Conservation (phyloP, 1,284 basidiomycete genomes). For the Puccinia polysora region DNA sequence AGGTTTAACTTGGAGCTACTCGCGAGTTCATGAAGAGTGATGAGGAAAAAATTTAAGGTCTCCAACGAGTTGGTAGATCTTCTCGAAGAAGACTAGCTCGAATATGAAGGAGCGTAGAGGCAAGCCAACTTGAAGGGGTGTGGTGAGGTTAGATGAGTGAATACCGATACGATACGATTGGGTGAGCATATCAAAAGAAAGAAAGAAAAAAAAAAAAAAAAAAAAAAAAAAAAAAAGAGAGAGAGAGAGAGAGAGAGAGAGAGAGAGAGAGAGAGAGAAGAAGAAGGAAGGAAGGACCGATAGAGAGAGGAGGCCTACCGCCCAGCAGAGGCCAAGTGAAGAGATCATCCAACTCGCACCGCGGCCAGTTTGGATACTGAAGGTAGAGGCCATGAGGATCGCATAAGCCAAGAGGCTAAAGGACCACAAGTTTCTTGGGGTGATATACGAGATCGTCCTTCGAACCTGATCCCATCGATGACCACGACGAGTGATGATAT, state of each 20-base stretch:
- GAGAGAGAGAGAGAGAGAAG: not conserved
- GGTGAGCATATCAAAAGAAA: too few relatives aligned
- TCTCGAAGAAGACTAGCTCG: too few relatives aligned
- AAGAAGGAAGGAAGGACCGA: not conserved
- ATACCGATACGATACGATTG: too few relatives aligned
- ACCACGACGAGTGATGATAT: constrained; percentile 1
- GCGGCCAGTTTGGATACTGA: constrained; percentile 13
- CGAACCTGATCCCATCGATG: constrained; percentile 6
- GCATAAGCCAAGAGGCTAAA: constrained; percentile 9
- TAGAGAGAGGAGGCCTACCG: not conserved
- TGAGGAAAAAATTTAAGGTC: too few relatives aligned
- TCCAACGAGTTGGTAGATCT: too few relatives aligned
- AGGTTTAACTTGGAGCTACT: not conserved
- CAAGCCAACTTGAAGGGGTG: too few relatives aligned
- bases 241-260: too few relatives aligned
- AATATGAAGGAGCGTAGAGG: too few relatives aligned
- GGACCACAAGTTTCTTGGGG: constrained; percentile 30
- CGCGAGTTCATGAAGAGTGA: too few relatives aligned
- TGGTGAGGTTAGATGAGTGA: too few relatives aligned
- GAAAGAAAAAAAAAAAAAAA: too few relatives aligned
- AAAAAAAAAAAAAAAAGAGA: too few relatives aligned
- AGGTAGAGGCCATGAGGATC: constrained; percentile 18
- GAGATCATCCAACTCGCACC: constrained; percentile 11
- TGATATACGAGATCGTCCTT: not conserved
- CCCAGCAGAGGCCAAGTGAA: constrained; percentile 20